Conservation (phyloP, 805 yeast genomes). For the Saccharomycopsis schoenii region DNA sequence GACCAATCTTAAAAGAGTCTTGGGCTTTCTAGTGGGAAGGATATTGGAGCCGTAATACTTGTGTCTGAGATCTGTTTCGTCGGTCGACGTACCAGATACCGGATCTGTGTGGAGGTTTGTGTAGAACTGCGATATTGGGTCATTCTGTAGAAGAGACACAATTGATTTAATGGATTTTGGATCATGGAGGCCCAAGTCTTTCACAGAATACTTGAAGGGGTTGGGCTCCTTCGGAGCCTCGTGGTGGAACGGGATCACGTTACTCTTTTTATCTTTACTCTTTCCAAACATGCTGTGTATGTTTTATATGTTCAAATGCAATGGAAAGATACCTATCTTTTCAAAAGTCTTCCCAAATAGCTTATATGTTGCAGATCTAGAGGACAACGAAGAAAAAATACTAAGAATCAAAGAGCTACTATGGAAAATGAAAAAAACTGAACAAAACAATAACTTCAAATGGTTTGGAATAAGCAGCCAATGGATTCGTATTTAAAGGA, state of each 20-base stretch:
- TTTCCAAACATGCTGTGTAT: not conserved
- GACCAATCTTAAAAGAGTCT: slow-evolving; percentile 57
- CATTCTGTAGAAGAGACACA: not conserved
- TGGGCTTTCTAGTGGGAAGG: slow-evolving; percentile 63
- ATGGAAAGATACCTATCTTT: too few relatives aligned
- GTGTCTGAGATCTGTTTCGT: slow-evolving; percentile 28
- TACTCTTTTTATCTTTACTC: not conserved
- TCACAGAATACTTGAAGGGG: slow-evolving; percentile 22
- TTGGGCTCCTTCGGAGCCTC: not conserved
- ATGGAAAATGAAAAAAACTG: not conserved
- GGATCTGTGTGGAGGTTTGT: slow-evolving; percentile 30
- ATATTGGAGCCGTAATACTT: slow-evolving; percentile 56
- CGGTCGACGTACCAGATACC: slow-evolving; percentile 32
- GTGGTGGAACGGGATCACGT: not conserved
- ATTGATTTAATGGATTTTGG: slow-evolving; percentile 37
- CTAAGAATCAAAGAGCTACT: too few relatives aligned
- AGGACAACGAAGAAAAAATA: too few relatives aligned
- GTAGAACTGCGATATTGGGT: slow-evolving; percentile 20
- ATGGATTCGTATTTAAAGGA: not conserved
- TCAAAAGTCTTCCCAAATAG: too few relatives aligned
- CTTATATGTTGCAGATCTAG: too few relatives aligned
- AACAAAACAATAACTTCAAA: too few relatives aligned
- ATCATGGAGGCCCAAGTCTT: slow-evolving; percentile 45
- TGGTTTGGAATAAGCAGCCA: not conserved
- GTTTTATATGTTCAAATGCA: not conserved